Base-by-base conservation (phyloP, 2,329 filamentous ascomycete species). In the Epichloe bromicola region DNA sequence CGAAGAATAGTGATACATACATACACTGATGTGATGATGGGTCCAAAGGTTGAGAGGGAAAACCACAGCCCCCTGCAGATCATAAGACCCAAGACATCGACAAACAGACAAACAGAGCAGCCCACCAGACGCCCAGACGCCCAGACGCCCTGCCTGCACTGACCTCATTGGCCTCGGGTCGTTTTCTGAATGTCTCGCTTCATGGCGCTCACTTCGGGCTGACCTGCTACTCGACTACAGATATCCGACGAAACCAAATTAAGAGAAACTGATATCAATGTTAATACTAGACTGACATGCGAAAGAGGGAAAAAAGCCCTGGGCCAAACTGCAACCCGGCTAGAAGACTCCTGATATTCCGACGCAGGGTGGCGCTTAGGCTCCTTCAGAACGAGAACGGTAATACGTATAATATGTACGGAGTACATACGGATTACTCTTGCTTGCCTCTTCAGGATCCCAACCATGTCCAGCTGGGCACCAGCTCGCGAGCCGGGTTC, bases 21-120 rank as follows among this genome's bases (percentile, higher is more conserved):
- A 26, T 39, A 49, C 26, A 49, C 36, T 49, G 47, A 42, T 36
- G 47, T 37, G 39, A 37, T 49, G 47, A n/a, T n/a, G n/a, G 23
- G 23, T 26, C 23, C 23, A 26, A 26, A 26, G 23, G 23, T 8
- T 26, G 23, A 26, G 23, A 26, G 23, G 23, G 23, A 26, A 26
- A 26, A 26, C 23, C 23, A 26, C 23, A 26, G 7, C 23, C 23
- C 23, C 38, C 47, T 42, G 38, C 26, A 15, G 19, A 38, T 33
- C 48, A 37, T n/a, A 38, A 34, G 46, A 43, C 34, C 23, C 43
- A 46, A 36, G 43, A 51, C 37, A 51, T 26, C 37, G 37, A 39
- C 49, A 40, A 51, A 41, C 14, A 46, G 37, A 39, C 49, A 40
- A 51, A 41, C 14, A 46, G 7, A 14, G 44, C n/a, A 48, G 36